Percentiles rank a stretch among this genome's conserved stretches.
These are phyloP conservation scores for Berberis vulgaris DNA, from an alignment of 164 flowering plant genomes.

Conservation along the genomic window DNA sequence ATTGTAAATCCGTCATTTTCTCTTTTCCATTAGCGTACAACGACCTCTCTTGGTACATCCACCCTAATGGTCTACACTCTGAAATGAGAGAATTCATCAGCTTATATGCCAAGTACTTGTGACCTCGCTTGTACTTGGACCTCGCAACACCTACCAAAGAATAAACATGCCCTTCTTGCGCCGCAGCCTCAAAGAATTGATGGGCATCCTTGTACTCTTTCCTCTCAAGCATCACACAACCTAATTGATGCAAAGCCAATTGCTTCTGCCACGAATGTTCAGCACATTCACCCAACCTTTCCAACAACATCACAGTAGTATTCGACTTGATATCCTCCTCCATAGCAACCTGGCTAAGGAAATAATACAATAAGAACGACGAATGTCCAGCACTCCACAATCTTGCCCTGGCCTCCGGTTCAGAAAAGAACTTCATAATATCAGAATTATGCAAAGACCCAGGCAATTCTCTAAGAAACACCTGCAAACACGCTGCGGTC, in stretches of 20 bases:
- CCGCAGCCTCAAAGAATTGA: constrained; percentile 53
- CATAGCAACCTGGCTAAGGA: constrained; percentile 68
- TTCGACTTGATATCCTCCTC: constrained; percentile 53
- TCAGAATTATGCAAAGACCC: constrained; percentile 31
- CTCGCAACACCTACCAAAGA: constrained; percentile 73
- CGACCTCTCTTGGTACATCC: constrained; percentile 93
- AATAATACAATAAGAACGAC: constrained; percentile 62
- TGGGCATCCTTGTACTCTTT: constrained; percentile 61
- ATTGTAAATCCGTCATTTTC: constrained; percentile 50
- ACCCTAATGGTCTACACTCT: constrained; percentile 45
- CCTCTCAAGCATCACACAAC: constrained; percentile 67
- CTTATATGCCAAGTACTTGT: constrained; percentile 56
- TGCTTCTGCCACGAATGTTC: constrained; percentile 51
- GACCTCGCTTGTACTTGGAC: constrained; percentile 55
- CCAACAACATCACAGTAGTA: constrained; percentile 47
- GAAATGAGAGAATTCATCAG: constrained; percentile 45
- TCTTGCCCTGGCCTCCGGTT: constrained; percentile 40
- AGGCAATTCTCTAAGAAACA: constrained; percentile 65
- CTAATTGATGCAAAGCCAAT: constrained; percentile 64
- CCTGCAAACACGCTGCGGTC: constrained; percentile 74
- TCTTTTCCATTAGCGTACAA: constrained; percentile 53
- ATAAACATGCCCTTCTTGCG: constrained; percentile 61
- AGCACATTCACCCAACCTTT: constrained; percentile 63
- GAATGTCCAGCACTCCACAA: constrained; percentile 43
- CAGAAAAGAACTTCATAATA: constrained; percentile 44